Evolutionary conservation across 345 rosid species (phyloP), one percentile per base, ranked within the genome.

Genomic region (Sisymbrium altissimum): DNA sequence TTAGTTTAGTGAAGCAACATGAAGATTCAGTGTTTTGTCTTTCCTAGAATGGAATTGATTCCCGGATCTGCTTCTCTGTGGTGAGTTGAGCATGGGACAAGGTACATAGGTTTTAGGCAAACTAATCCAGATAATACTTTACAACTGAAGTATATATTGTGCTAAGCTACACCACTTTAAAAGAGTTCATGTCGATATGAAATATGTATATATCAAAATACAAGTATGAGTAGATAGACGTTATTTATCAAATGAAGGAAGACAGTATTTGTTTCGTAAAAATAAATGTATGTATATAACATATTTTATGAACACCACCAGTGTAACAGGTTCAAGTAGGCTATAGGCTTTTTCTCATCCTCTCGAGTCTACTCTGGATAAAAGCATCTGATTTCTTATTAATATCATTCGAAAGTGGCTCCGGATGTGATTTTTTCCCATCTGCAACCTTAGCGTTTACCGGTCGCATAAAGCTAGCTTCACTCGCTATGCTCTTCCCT

Each of bases 341-440:
- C 59, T 50, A 71, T 49, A 70, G 17, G 66, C 29, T 41, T n/a
- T 56, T 70, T 70, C 80, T 58, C 80, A 76, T 70, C 64, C 63
- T 70, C 60, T 64, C 71, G 35, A 69, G 74, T 38, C 70, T 70
- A 56, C 70, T 62, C 30, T 48, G 19, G 6, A 76, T 76, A 48
- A 70, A 76, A 52, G 80, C 75, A 63, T 64, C 66, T 17, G 80
- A 61, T 44, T 56, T 45, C 53, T 6, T 48, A n/a, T 76, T 76
- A 33, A 70, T 70, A 53, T 70, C 75, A 54, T 46, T 44, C 35
- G 64, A 57, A 52, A 70, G 59, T 8, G 41, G 75, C 11, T 45
- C 60, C 10, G 17, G 56, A 33, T 75, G 41, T 60, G 79, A 14
- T 30, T 33, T n/a, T 0, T 2, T 40, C 48, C 61, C 50, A n/a